These are phyloP conservation scores for Leucosporidium creatinivorum DNA, from an alignment of 768 basidiomycete genomes.

Conservation along the genomic window DNA sequence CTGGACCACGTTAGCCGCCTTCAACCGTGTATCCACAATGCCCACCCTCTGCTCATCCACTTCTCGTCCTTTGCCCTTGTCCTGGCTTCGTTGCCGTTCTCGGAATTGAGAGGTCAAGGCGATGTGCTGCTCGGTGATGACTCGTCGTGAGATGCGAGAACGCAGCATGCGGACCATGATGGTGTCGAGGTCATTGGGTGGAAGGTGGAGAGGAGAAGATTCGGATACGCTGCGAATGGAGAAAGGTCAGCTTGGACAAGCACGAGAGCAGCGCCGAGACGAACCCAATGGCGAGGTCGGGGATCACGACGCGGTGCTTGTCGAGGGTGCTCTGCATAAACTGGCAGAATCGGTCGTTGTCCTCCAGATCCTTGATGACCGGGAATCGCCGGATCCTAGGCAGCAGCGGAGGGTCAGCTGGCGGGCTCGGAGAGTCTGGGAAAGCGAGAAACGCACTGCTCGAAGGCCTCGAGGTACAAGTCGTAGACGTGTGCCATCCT, in stretches of 20 bases:
- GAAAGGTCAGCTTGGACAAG: conserved; percentile 45
- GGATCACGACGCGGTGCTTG: conserved; percentile 59
- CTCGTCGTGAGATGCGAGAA: conserved; percentile 79
- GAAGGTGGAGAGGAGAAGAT: conserved; percentile 69
- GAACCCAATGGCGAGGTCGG: conserved; percentile 7
- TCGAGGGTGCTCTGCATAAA: conserved; percentile 60
- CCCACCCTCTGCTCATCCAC: conserved; percentile 53
- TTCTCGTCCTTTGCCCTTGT: conserved; percentile 52
- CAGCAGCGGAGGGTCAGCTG: conserved; percentile 5
- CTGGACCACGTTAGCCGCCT: conserved; percentile 62
- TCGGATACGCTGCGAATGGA: conserved; percentile 72
- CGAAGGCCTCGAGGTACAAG: conserved; percentile 81
- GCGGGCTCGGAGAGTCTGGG: not conserved
- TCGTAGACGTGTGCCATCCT: conserved; percentile 75
- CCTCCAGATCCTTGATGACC: conserved; percentile 59
- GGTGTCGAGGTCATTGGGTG: conserved; percentile 69
- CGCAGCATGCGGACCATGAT: conserved; percentile 88
- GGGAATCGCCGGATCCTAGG: conserved; percentile 66
- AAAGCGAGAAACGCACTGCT: conserved; percentile 51
- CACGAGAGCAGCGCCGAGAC: conserved; percentile 42
- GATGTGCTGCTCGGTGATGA: conserved; percentile 81
- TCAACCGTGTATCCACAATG: conserved; percentile 70
- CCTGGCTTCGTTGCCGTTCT: conserved; percentile 34
- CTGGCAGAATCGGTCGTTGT: conserved; percentile 70
- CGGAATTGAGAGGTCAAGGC: conserved; percentile 61